Evolutionary conservation across 192 early-diverging fungal genomes (phyloP), one percentile per base, ranked within the genome.

Genomic region (Rhizoclosmatium sp.): DNA sequence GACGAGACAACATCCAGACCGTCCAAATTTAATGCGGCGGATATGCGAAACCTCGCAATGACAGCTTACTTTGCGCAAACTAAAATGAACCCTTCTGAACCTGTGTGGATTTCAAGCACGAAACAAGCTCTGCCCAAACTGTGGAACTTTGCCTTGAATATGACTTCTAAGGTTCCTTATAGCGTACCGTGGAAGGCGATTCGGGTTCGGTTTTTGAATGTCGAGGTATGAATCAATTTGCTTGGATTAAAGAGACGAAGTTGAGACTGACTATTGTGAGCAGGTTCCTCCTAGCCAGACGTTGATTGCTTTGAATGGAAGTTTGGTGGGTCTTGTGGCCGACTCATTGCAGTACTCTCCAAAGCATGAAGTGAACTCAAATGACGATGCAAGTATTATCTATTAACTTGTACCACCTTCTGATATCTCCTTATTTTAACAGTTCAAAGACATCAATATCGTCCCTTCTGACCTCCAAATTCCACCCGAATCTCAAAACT

Each of bases 261-360:
- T 31, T 31, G 31, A 31, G 31, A 31, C 31, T 31, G 31, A 31
- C 31, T 31, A 31, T 12, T 96, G 40, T 87, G 16, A 54, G 16
- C 5, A 54, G 51, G 51, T 99, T 2, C 92, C 94, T 5, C 82
- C 86, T 2, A 92, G 91, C 74, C 95, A 99, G 80, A 71, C 93
- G 2, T 82, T 96, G 41, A 89, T 93, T 73, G 93, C 93, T 0
- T 84, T 98, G 31, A 99, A 97, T 82, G 96, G 94, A 2, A 88
- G 87, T 42, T 49, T 98, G 3, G 95, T 98, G 0, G 96, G 89
- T 0, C 83, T 98, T 3, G 87, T 96, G 5, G 89, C 71, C 9
- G 87, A 88, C 64, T 46, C 62, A 21, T 14, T 48, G 12, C 12
- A 60, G 14, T 54, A 54, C 16, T 48, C 19, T 9, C 40, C 31